phyloP scores from a whole-genome alignment of 108 stramenopile genomes.

The Cyclotella baltica region DNA sequence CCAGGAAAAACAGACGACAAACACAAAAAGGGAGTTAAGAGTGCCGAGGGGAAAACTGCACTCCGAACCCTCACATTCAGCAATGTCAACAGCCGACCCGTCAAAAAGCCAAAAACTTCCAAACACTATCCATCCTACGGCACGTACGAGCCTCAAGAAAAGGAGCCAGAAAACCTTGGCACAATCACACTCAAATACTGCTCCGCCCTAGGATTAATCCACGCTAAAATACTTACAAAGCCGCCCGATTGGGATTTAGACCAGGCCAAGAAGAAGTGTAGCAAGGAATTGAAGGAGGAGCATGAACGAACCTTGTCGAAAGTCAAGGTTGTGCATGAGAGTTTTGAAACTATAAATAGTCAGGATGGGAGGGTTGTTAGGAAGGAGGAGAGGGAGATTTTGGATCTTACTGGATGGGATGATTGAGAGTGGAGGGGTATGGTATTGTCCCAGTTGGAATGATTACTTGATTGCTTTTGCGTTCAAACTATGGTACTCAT shows the following conservation, averaged over 20 bases:
- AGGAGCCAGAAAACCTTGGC: constrained; percentile 12
- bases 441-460: too few species aligned
- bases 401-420: neutral
- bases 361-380: neutral
- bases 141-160: neutral
- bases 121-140: too few species aligned
- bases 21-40: constrained; percentile 16
- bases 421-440: too few species aligned
- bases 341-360: neutral
- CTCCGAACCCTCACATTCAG: constrained; percentile 20
- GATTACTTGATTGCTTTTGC: too few species aligned
- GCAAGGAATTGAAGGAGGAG: constrained; percentile 12
- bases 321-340: neutral
- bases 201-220: constrained; percentile 2
- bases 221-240: constrained; percentile 1
- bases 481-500: too few species aligned
- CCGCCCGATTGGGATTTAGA: constrained; percentile 13
- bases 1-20: constrained; percentile 9
- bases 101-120: too few species aligned
- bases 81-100: too few species aligned
- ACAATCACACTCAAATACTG: constrained; percentile 9
- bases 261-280: neutral
- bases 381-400: constrained; percentile 2
- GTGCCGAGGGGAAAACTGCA: constrained; percentile 16
- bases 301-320: neutral